A percentile compares a stretch with the other conserved stretches of the same genome.
Evolutionary conservation across 495 filamentous ascomycete genomes (phyloP).

Genomic region (Lasiosphaeriaceae sp.): DNA sequence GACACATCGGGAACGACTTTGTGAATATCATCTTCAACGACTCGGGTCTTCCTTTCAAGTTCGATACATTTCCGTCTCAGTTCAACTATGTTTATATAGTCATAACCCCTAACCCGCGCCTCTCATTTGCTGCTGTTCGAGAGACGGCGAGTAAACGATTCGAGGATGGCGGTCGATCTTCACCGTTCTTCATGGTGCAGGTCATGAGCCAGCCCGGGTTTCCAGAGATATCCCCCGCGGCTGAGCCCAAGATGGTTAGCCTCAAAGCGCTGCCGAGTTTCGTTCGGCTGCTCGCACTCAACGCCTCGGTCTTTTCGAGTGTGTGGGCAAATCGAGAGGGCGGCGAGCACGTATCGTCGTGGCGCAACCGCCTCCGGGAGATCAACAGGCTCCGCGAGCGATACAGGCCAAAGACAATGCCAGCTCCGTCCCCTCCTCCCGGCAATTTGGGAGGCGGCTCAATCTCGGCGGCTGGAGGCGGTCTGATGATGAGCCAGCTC

Average conservation of each 20-base stretch:
- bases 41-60: constrained; percentile 79
- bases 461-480: constrained; percentile 7
- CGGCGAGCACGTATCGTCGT: constrained; percentile 83
- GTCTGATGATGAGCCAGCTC: constrained; percentile 1
- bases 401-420: constrained; percentile 37
- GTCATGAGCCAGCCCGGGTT: constrained; percentile 81
- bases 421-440: constrained; percentile 38
- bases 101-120: constrained; percentile 77
- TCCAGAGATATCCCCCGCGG: constrained; percentile 83
- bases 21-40: constrained; percentile 98
- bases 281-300: constrained; percentile 85
- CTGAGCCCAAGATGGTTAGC: constrained; percentile 80
- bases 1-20: constrained; percentile 94
- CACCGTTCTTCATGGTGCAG: constrained; percentile 77
- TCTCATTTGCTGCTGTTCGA: constrained; percentile 54
- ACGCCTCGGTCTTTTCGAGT: constrained; percentile 85
- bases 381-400: constrained; percentile 78
- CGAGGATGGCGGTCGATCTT: constrained; percentile 34
- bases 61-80: constrained; percentile 86
- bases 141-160: constrained; percentile 29
- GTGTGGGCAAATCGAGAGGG: constrained; percentile 79
- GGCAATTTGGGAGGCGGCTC: constrained; percentile 28
- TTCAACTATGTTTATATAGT: constrained; percentile 97
- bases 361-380: constrained; percentile 80
- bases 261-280: constrained; percentile 76